Conservation (phyloP, 306 rosid genomes). For the barrel medic (Medicago truncatula) region DNA sequence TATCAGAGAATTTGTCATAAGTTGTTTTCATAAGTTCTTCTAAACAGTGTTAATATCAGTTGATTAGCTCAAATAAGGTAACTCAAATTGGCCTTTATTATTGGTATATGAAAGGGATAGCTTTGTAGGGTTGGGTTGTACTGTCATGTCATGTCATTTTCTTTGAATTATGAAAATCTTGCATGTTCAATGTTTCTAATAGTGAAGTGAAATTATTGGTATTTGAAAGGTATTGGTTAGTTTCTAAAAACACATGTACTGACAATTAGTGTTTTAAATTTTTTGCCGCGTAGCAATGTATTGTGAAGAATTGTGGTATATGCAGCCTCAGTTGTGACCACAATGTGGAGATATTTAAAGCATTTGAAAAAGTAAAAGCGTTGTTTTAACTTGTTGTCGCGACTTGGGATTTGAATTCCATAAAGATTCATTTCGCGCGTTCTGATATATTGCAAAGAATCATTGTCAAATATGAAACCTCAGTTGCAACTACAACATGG, state of each 20-base stretch:
- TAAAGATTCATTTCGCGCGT: neutral
- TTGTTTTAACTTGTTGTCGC: neutral
- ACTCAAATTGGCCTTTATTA: neutral
- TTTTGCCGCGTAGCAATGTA: neutral
- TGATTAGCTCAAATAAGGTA: neutral
- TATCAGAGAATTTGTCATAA: neutral
- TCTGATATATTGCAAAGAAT: neutral
- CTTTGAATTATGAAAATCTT: neutral
- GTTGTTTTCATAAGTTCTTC: neutral
- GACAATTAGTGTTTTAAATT: neutral
- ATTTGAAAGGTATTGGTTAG: neutral
- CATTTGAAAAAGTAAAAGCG: neutral
- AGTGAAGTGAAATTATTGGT: neutral
- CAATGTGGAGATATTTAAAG: neutral
- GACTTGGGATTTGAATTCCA: neutral
- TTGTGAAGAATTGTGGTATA: neutral
- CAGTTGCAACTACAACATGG: neutral
- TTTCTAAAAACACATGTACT: neutral
- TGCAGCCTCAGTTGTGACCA: neutral
- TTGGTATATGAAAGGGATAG: neutral
- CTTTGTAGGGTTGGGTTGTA: neutral
- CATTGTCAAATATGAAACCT: neutral
- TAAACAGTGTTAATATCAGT: neutral
- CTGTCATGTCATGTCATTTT: neutral
- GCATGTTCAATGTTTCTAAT: neutral